Percentiles rank a stretch among this genome's conserved stretches.
These are phyloP conservation scores for Conringia planisiliqua DNA, from an alignment of 345 rosid species.

Conservation along the genomic window DNA sequence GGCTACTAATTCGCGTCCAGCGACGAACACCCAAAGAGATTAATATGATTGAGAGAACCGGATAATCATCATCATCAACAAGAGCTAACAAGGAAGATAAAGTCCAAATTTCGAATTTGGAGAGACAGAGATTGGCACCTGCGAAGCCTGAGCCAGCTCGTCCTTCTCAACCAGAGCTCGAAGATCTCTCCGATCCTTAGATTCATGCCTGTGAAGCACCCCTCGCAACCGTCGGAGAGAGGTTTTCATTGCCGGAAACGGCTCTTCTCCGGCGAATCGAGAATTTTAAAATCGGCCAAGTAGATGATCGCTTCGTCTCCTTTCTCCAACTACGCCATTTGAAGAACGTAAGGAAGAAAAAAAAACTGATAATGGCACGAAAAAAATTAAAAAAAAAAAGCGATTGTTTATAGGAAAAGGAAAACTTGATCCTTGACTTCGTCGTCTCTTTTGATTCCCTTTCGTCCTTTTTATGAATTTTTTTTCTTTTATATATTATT, in stretches of 20 bases:
- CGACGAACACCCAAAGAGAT: background rate
- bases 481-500: background rate
- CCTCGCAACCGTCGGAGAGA: slow-evolving; percentile 72
- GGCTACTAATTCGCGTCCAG: background rate
- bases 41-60: background rate
- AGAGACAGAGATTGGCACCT: slow-evolving; percentile 38
- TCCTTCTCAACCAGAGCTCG: slow-evolving; percentile 48
- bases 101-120: slow-evolving; percentile 4
- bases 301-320: slow-evolving; percentile 15
- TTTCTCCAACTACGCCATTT: slow-evolving; percentile 12
- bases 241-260: slow-evolving; percentile 51
- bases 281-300: slow-evolving; percentile 4
- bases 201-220: slow-evolving; percentile 51
- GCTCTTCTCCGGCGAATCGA: slow-evolving; percentile 10
- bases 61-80: background rate
- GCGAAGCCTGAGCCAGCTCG: slow-evolving; percentile 75
- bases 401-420: slow-evolving; percentile 21
- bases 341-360: background rate
- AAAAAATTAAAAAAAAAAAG: background rate
- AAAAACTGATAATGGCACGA: background rate
- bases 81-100: background rate
- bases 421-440: slow-evolving; percentile 36
- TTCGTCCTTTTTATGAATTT: background rate
- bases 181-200: slow-evolving; percentile 47
- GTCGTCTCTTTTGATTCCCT: slow-evolving; percentile 24